These are phyloP conservation scores for Lasiodiplodia gonubiensis DNA, from an alignment of 2,329 filamentous ascomycete species.

Conservation along the genomic window DNA sequence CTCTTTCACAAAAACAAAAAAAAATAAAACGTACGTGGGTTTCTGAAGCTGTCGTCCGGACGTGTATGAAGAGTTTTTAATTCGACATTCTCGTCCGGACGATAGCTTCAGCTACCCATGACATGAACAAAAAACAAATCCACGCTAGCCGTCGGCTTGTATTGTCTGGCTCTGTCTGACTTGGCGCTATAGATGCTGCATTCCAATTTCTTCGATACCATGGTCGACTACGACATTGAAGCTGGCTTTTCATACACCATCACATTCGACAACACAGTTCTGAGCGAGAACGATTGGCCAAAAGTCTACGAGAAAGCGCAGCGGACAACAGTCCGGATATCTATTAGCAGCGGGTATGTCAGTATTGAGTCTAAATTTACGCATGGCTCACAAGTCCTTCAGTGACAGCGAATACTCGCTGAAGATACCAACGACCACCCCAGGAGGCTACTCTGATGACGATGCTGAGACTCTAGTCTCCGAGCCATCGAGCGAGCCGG, in stretches of 20 bases:
- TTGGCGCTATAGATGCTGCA: background rate
- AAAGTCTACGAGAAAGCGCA: constrained; percentile 2
- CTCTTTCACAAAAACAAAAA: no score
- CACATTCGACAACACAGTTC: background rate
- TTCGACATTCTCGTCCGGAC: no score
- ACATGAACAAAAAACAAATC: no score
- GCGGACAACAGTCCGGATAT: background rate
- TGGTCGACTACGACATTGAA: background rate
- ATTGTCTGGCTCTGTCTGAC: background rate
- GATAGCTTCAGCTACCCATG: no score
- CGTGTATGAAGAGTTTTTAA: no score
- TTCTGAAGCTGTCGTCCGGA: no score
- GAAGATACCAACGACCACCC: background rate
- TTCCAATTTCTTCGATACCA: background rate
- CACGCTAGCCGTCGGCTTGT: background rate
- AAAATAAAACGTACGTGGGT: no score
- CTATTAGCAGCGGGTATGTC: background rate
- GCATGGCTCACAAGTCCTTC: background rate
- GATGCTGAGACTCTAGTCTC: constrained; percentile 10
- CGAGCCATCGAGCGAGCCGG: background rate
- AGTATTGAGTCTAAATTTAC: no score
- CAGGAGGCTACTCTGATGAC: background rate
- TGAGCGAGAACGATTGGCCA: constrained; percentile 5
- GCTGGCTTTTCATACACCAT: background rate
- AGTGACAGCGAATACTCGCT: background rate